phyloP scores from a whole-genome alignment of 2,329 filamentous ascomycete species.

The Mariannaea elegans region DNA sequence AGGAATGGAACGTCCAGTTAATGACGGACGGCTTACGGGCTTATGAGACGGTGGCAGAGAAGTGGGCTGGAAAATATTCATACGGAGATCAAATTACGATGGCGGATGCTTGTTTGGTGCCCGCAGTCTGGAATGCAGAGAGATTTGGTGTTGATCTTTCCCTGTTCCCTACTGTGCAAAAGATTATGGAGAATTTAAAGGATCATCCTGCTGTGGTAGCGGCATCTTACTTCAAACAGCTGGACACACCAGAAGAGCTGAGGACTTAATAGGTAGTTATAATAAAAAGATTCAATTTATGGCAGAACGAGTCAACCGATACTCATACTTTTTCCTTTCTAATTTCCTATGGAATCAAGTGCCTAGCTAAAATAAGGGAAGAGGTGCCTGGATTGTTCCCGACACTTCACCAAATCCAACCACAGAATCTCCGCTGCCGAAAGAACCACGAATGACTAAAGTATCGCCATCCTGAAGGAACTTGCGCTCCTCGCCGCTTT shows the following conservation, averaged over 20 bases:
- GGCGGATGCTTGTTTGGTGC: slow-evolving; percentile 67
- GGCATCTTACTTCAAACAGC: slow-evolving; percentile 63
- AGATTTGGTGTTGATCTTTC: slow-evolving; percentile 62
- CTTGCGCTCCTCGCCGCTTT: slow-evolving; percentile 71
- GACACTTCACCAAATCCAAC: slow-evolving; percentile 81
- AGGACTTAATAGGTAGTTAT: slow-evolving; percentile 13
- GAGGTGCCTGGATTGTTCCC: slow-evolving; percentile 62
- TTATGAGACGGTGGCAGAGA: slow-evolving; percentile 57
- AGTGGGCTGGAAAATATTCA: slow-evolving; percentile 59
- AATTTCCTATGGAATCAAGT: not conserved
- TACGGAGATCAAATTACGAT: slow-evolving; percentile 64
- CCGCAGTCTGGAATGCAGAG: slow-evolving; percentile 66
- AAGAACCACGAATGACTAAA: slow-evolving; percentile 71
- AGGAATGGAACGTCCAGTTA: slow-evolving; percentile 60
- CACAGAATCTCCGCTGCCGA: slow-evolving; percentile 70
- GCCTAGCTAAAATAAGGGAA: slow-evolving; percentile 42
- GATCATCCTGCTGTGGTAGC: slow-evolving; percentile 59
- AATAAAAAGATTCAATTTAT: not conserved
- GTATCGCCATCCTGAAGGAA: slow-evolving; percentile 82
- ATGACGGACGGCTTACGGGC: slow-evolving; percentile 63
- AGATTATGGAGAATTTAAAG: slow-evolving; percentile 56
- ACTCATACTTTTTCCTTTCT: not conserved
- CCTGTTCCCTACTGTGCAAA: slow-evolving; percentile 56
- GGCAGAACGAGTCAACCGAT: not conserved
- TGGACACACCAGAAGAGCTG: slow-evolving; percentile 53